Conservation (phyloP, 2,329 filamentous ascomycete genomes). For the Stemphylium beticola region DNA sequence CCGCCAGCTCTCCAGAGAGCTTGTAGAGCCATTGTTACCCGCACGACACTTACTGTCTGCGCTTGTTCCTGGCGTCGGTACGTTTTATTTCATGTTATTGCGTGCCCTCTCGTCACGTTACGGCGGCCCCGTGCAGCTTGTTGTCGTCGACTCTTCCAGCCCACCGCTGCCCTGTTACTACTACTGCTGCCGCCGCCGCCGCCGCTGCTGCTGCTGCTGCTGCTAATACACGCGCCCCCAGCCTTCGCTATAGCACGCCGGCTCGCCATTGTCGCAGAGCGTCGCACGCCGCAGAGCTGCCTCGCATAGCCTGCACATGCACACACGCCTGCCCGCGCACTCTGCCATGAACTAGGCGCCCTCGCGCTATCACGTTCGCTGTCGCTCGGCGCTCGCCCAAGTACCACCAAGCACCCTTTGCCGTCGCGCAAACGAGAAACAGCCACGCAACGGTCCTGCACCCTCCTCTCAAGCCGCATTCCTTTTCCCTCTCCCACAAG, state of each 20-base stretch:
- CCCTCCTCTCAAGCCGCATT: slow-evolving; percentile 8
- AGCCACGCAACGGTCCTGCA: slow-evolving; percentile 28
- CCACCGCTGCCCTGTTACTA: background rate
- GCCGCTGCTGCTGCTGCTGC: background rate
- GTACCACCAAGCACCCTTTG: slow-evolving; percentile 16
- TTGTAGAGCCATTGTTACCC: slow-evolving; percentile 21
- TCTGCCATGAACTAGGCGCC: background rate
- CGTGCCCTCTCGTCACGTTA: background rate
- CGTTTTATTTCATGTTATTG: slow-evolving; percentile 2
- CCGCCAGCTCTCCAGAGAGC: slow-evolving; percentile 14
- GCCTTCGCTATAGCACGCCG: slow-evolving; percentile 18
- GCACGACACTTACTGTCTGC: slow-evolving; percentile 16
- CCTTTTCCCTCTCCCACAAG: slow-evolving; percentile 7
- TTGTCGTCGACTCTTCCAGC: background rate
- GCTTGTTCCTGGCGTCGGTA: slow-evolving; percentile 20
- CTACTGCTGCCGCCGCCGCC: background rate
- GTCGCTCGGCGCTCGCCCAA: slow-evolving; percentile 4
- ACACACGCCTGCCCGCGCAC: background rate
- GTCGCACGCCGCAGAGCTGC: slow-evolving; percentile 19
- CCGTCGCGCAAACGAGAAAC: slow-evolving; percentile 33
- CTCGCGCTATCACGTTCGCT: slow-evolving; percentile 12
- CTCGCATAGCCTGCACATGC: background rate
- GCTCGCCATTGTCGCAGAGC: slow-evolving; percentile 21
- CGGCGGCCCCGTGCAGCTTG: slow-evolving; percentile 1
- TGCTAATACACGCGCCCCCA: slow-evolving; percentile 17